Evolutionary conservation across 2,329 filamentous ascomycete genomes (phyloP), one percentile per base, ranked within the genome.

Genomic region (Botryotinia globosa): DNA sequence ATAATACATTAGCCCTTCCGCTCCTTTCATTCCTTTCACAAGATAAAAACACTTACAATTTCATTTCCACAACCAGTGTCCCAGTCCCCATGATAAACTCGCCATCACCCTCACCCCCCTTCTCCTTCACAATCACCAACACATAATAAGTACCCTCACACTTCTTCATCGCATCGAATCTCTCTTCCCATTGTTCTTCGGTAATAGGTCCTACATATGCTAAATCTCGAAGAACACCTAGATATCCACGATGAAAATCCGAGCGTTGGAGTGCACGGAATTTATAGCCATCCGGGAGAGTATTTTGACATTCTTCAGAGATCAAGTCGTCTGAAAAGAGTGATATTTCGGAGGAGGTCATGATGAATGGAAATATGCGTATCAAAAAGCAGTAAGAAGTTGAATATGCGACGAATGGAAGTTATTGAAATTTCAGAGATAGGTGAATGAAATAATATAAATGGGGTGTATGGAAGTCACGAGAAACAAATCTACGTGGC

Each of bases 21-120:
- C 32, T 20, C 10, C 4, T 39, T 7, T 14, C 34, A 29, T 14
- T 25, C 4, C 14, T 29, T 54, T 8, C 3, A 8, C 51, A 8
- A 8, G 16, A 18, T 16, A 74, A 56, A 54, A 32, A 51, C 72
- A 85, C 90, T 82, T 84, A 93, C 91, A 95, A 95, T 84, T 98
- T 98, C 84, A 91, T 89, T 89, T 98, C 95, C 69, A 97, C 92
- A 76, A 98, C 88, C 81, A 98, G 83, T 58, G 92, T 92, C 3
- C 95, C 95, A 0, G 94, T 97, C 54, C 93, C 95, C 37, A 98
- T 95, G 69, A 98, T 89, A 74, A 82, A 81, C 73, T 81, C 83
- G 25, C 86, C 88, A 81, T 98, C 92, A 80, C 94, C 91, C 8
- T 45, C 61, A 18, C 44, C 48, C 34, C 94, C 91, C 8, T 56